Evolutionary conservation across 164 flowering plant genomes (phyloP), one percentile per base, ranked within the genome.

Genomic region (Umbellularia californica): DNA sequence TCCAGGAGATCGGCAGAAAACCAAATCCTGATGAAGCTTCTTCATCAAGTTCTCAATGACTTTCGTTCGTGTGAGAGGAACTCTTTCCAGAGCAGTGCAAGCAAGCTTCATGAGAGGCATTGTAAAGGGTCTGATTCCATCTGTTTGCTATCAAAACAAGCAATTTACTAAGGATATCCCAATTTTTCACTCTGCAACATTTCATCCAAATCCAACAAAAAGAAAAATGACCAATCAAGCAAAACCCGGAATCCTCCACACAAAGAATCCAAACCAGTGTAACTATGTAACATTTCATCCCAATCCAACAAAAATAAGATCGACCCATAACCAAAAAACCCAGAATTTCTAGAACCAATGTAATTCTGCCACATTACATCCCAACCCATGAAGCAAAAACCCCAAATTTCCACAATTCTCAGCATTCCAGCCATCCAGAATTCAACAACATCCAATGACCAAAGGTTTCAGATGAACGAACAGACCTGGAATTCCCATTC

Each of bases 91-190:
- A n/a, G 97, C 96, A 50, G 97, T 93, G 70, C 99, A 95, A 2
- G 98, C 92, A 81, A 95, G 94, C 82, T 80, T 87, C 99, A 93
- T 93, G 51, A 93, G 92, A 69, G 98, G 99, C 99, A 93, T 95
- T 4, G 90, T 92, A 73, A 95, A 95, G 70, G 99, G 97, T 74
- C 98, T 89, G 70, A 95, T 95, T 75, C 99, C 99, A 86, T 95
- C 98, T 83, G 81, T 79, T 85, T 83, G 81, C 98, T 95, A 87
- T 84, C 82, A 88, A 50, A 73, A 74, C 68, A 74, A 75, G 72
- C 35, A 77, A n/a, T n/a, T 73, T 50, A 83, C 47, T 55, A 19
- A 15, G 60, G 19, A 55, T 55, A 17, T 55, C n/a, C 60, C 17
- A 55, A 5, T 20, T 15, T 55, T 2, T 55, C 12, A 55, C n/a